Base-by-base conservation (phyloP, 1,284 basidiomycete genomes). In the Microbotryum saponariae region DNA sequence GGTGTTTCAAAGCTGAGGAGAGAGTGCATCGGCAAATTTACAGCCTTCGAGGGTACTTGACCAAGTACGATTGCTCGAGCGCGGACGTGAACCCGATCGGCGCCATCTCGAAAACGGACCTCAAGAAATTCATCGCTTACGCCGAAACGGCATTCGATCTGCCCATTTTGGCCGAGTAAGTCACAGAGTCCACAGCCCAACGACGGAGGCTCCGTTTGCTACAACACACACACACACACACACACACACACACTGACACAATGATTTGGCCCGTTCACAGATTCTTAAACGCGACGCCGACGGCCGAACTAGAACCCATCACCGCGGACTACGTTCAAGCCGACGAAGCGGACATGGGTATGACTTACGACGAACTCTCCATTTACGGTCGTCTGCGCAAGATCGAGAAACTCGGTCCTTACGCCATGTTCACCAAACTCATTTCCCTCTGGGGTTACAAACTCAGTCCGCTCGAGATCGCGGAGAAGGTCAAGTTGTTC, bases 61-160 rank as follows among this genome's bases (percentile, higher is more conserved):
- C 96, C 1, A 98, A 98, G 78, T 98, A 98, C 74, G 96, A 99
- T 76, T 82, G 81, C 72, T 80, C 78, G 27, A 77, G 77, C 48
- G 81, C 96, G 58, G 94, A 99, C 74, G 84, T 99, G 73, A 99
- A 99, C 75, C 96, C 94, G 4, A 98, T 99, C 70, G 96, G 96
- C 9, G 90, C 88, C 1, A 97, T 98, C 75, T 93, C 89, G 76
- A 98, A 99, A 78, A 93, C 91, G 0, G 96, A 98, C 76, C 78
- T 98, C 65, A 98, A 97, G 79, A 86, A 85, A 66, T 98, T 97
- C 75, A 97, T 99, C 69, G 85, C 84, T 0, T 94, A 88, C 70
- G 91, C 91, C 2, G 79, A 83, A 64, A 80, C 78, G 56, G 81
- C 84, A 0, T 97, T 97, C 71, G 83, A 89, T 42, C 78, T 98